Evolutionary conservation across 495 filamentous ascomycete species (phyloP).

Genomic region (Aspergillus wentii): DNA sequence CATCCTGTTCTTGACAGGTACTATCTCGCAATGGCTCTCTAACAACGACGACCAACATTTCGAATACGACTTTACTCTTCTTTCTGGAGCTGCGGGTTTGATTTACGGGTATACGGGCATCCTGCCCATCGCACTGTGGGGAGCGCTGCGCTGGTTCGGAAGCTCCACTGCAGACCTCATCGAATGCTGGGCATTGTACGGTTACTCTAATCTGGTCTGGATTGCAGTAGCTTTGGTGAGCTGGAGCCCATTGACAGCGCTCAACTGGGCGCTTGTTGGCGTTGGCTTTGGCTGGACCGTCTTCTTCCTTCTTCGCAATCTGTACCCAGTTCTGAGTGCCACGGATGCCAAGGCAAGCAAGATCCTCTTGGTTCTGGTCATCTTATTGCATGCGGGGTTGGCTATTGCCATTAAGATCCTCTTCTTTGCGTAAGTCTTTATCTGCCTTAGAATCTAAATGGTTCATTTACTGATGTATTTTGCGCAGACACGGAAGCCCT

Average conservation of each 20-base stretch:
- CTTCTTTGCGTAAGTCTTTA: slow-evolving; percentile 73
- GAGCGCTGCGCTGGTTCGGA: slow-evolving; percentile 87
- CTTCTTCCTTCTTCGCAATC: slow-evolving; percentile 82
- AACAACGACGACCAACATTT: slow-evolving; percentile 55
- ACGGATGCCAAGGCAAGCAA: slow-evolving; percentile 90
- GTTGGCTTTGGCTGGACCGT: slow-evolving; percentile 84
- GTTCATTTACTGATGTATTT: slow-evolving; percentile 1
- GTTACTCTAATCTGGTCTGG: slow-evolving; percentile 94
- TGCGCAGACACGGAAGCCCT: slow-evolving; percentile 56
- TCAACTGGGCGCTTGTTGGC: slow-evolving; percentile 92
- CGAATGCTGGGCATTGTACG: slow-evolving; percentile 91
- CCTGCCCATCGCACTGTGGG: slow-evolving; percentile 82
- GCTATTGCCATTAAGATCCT: slow-evolving; percentile 90
- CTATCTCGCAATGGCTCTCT: slow-evolving; percentile 83
- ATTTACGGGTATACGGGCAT: slow-evolving; percentile 91
- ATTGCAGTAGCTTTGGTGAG: slow-evolving; percentile 88
- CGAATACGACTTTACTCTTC: slow-evolving; percentile 82
- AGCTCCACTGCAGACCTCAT: slow-evolving; percentile 73
- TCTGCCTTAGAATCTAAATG: neutral
- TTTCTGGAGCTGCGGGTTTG: slow-evolving; percentile 78
- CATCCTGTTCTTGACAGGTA: slow-evolving; percentile 91
- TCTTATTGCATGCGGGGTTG: slow-evolving; percentile 79
- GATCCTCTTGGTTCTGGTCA: slow-evolving; percentile 76
- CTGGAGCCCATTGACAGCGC: slow-evolving; percentile 74
- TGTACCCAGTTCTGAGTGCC: slow-evolving; percentile 89